Evolutionary conservation across 352 stramenopile species (phyloP).

Genomic region (Globisporangium ultimum): DNA sequence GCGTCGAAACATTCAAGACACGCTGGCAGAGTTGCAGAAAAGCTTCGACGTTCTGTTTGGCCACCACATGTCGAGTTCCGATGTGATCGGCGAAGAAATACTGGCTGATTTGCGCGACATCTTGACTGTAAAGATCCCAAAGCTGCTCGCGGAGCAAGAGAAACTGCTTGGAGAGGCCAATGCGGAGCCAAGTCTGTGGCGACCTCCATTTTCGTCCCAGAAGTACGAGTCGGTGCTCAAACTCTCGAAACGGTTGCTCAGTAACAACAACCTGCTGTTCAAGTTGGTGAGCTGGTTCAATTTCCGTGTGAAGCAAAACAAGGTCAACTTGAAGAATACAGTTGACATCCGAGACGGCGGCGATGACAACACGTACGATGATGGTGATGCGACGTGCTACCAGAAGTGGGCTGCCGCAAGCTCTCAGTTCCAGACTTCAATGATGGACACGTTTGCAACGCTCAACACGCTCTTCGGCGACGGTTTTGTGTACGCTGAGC

Average conservation of each 20-base stretch:
- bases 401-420: conserved; percentile 50
- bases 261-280: conserved; percentile 81
- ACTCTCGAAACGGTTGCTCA: conserved; percentile 56
- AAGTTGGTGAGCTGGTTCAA: conserved; percentile 81
- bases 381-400: conserved; percentile 24
- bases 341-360: conserved; percentile 51
- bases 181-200: conserved; percentile 66
- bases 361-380: conserved; percentile 16
- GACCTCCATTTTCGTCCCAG: conserved; percentile 59
- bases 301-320: conserved; percentile 54
- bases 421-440: conserved; percentile 41
- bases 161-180: conserved; percentile 61
- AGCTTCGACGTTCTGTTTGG: conserved; percentile 67
- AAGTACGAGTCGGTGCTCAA: conserved; percentile 76
- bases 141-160: conserved; percentile 51
- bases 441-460: conserved; percentile 69
- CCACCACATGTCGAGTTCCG: conserved; percentile 57
- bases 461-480: conserved; percentile 72
- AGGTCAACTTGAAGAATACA: conserved; percentile 26
- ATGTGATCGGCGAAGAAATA: conserved; percentile 48
- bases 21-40: conserved; percentile 56
- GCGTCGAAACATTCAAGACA: conserved; percentile 73
- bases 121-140: conserved; percentile 54
- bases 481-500: conserved; percentile 69
- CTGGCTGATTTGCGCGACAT: conserved; percentile 53